Evolutionary conservation across 2,329 filamentous ascomycete genomes (phyloP), one percentile per base, ranked within the genome.

Genomic region (Arthrobotrys pseudoclavata): DNA sequence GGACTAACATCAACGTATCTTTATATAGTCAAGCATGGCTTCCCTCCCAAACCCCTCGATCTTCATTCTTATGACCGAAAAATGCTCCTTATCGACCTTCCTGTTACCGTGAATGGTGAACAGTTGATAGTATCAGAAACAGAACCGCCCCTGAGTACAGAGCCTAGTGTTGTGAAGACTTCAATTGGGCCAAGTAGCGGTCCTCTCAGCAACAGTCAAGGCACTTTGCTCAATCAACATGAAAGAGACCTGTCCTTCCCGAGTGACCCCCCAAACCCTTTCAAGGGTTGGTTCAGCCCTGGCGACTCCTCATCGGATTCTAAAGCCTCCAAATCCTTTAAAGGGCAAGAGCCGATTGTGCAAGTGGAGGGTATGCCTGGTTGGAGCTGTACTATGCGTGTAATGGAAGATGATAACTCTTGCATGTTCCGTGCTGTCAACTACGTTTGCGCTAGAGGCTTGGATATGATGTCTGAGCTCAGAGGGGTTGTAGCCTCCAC

Each of bases 331-430:
- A 66, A 76, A 50, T 52, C 60, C n/a, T 79, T 80, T 31, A 85
- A 87, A 47, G 85, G 86, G 53, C 89, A 91, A 79, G 88, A 89
- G 0, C 90, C 90, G 0, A 89, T 91, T 80, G 84, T 91, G 0
- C 84, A 86, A 0, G 85, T 90, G 0, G 86, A 88, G 5, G 85
- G 86, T 29, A 87, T 88, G 60, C 85, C 85, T 34, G 88, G 88
- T 55, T 88, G 86, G 0, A 70, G 67, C 20, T 71, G 60, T 31
- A 77, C 74, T 1, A 71, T 77, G 74, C 91, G 95, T 13, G 92
- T 98, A 62, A 97, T 98, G 95, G 93, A 94, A 3, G 95, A 97
- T 82, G 95, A 98, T 84, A 97, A 97, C 84, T 93, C 91, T 74
- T 98, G 95, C 84, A 90, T 98, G 82, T 98, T 97, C 84, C 92